Evolutionary conservation across 2,329 filamentous ascomycete species (phyloP).

Genomic region (Lizonia empirigonia): DNA sequence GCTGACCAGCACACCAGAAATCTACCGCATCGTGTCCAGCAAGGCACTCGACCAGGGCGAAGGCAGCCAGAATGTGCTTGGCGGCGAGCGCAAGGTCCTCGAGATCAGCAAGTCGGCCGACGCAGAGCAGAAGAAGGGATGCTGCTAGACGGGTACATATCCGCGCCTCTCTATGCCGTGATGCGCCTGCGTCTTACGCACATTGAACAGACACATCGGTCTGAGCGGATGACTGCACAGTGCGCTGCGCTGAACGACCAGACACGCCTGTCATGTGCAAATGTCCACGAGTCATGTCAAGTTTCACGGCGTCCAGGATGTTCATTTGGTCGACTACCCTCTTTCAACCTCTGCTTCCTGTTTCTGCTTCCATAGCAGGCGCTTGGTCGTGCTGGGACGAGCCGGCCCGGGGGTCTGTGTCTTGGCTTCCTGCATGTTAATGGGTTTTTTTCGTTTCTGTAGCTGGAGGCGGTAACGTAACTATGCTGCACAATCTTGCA

Average conservation of each 20-base stretch:
- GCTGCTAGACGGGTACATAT: slow-evolving; percentile 65
- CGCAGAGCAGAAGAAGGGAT: slow-evolving; percentile 77
- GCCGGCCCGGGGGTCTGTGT: slow-evolving; percentile 34
- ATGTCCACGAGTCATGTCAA: slow-evolving; percentile 43
- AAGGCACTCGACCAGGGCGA: slow-evolving; percentile 95
- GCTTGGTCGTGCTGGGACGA: slow-evolving; percentile 26
- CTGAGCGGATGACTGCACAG: slow-evolving; percentile 16
- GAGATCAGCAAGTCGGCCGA: slow-evolving; percentile 86
- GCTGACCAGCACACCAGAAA: slow-evolving; percentile 66
- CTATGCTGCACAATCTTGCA: slow-evolving; percentile 29
- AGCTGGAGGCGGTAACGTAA: slow-evolving; percentile 38
- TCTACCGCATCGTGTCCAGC: slow-evolving; percentile 98
- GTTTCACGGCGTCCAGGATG: slow-evolving; percentile 45
- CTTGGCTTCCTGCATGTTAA: slow-evolving; percentile 42
- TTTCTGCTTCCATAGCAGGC: slow-evolving; percentile 35
- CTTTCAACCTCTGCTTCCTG: slow-evolving; percentile 39
- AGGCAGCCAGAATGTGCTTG: slow-evolving; percentile 76
- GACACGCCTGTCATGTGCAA: slow-evolving; percentile 27
- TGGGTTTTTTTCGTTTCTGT: slow-evolving; percentile 28
- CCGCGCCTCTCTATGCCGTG: slow-evolving; percentile 21
- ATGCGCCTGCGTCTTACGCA: slow-evolving; percentile 21
- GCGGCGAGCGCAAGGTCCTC: slow-evolving; percentile 74
- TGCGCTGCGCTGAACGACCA: slow-evolving; percentile 24
- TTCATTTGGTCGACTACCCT: slow-evolving; percentile 33
- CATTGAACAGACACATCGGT: slow-evolving; percentile 8